Base-by-base conservation (phyloP, 441 rosid species). In the Erysimum cheiri region DNA sequence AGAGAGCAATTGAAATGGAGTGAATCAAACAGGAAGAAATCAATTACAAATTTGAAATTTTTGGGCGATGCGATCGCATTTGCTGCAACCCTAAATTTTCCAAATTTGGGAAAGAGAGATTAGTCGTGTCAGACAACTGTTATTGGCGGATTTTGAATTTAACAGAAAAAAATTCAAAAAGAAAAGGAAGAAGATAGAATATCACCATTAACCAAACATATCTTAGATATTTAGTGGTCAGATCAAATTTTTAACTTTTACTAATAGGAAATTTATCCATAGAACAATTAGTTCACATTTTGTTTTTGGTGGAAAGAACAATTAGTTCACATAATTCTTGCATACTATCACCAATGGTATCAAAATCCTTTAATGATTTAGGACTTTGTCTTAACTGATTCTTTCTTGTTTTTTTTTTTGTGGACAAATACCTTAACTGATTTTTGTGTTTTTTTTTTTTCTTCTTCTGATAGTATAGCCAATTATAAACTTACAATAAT, bases 11-110 rank as follows among this genome's bases (percentile, higher is more conserved):
- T 39, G 72, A 58, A 50, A 32, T 31, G 10, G 59, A 50, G 29
- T 28, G 57, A 62, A 11, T 29, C 24, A 31, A 52, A 8, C 47
- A 29, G 48, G 22, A 59, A 26, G 9, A 72, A 29, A 15, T 39
- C 64, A 56, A 26, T 43, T 5, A 1, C n/a, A 14, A 43, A 44
- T 7, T 68, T 11, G 52, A 52, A 49, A 13, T 0, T 52, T 44
- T 19, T 14, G 6, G 55, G 64, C 0, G 15, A 35, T 46, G 22
- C 48, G 41, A 46, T 58, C 39, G 17, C 4, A 39, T 57, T 57
- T 56, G 55, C 1, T 32, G 52, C 36, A 54, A 55, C 37, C 78
- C 74, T 69, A 55, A 60, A 61, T 4, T n/a, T 52, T 29, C 15
- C 32, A 47, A 69, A 11, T 68, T 52, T 36, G 73, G 69, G 64